Percentiles rank a stretch among this genome's conserved stretches.
Evolutionary conservation across 306 rosid species (phyloP).

Genomic region (Dryas alaskensis): DNA sequence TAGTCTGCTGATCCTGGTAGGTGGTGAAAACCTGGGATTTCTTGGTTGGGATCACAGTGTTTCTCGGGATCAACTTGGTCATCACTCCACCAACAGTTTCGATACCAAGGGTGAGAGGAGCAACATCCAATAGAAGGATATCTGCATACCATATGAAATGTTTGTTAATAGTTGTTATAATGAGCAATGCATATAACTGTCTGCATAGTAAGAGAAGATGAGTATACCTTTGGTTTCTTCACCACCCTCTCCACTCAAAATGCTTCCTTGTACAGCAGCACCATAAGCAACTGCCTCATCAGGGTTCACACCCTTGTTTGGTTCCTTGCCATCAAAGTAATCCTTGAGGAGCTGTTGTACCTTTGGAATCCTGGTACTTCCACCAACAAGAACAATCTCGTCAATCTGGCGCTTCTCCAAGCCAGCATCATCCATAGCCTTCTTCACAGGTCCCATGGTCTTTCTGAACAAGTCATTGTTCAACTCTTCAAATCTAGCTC

Average conservation of each 20-base stretch:
- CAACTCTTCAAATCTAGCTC: constrained; percentile 95
- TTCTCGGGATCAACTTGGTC: constrained; percentile 99
- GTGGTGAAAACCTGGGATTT: constrained; percentile 99
- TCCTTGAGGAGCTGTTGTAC: constrained; percentile 92
- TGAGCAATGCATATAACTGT: not conserved
- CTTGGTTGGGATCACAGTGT: constrained; percentile 97
- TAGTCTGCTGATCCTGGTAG: constrained; percentile 99
- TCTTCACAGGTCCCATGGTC: constrained; percentile 99
- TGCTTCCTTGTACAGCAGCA: constrained; percentile 98
- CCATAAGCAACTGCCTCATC: constrained; percentile 98
- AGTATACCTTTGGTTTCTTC: constrained; percentile 85
- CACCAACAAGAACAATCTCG: constrained; percentile 95
- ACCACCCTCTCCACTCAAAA: constrained; percentile 98
- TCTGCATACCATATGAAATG: constrained; percentile 37
- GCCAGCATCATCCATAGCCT: constrained; percentile 99
- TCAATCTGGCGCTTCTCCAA: constrained; percentile 80
- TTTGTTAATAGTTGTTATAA: not conserved
- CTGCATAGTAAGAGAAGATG: not conserved
- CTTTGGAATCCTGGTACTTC: constrained; percentile 97
- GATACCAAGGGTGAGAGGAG: constrained; percentile 97
- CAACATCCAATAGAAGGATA: constrained; percentile 94
- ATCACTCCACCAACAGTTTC: constrained; percentile 99
- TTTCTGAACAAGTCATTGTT: constrained; percentile 94
- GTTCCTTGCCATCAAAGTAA: constrained; percentile 94
- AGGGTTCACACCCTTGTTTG: constrained; percentile 99